Percentiles rank a stretch among this genome's conserved stretches.
phyloP scores from a whole-genome alignment of 31 red algal species.

The Endocladia muricata region DNA sequence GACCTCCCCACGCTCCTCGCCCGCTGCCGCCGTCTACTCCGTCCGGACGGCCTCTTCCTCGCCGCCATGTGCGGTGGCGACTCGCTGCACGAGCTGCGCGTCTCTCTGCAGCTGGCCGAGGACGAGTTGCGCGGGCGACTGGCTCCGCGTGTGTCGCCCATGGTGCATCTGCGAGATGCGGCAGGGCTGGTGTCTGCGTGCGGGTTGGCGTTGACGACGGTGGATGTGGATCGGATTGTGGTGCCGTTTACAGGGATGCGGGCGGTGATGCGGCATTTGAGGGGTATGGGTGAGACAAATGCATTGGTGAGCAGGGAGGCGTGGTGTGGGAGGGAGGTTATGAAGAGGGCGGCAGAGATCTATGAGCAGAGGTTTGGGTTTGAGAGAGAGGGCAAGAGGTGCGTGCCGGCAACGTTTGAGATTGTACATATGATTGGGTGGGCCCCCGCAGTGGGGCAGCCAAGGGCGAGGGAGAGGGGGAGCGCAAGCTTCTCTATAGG shows the following conservation, averaged over 20 bases:
- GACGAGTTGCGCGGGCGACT: conserved; percentile 56
- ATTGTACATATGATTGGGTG: conserved; percentile 86
- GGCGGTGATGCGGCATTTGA: conserved; percentile 68
- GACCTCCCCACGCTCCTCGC: conserved; percentile 68
- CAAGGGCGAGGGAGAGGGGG: conserved; percentile 18
- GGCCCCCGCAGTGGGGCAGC: conserved; percentile 37
- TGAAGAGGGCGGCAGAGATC: conserved; percentile 61
- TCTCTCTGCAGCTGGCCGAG: conserved; percentile 82
- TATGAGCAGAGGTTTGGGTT: conserved; percentile 70
- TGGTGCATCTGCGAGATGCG: conserved; percentile 69
- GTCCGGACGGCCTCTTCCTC: conserved; percentile 77
- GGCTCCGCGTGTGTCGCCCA: conserved; percentile 57
- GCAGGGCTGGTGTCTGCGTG: conserved; percentile 40
- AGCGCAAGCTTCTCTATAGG: conserved; percentile 25
- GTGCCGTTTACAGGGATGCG: conserved; percentile 69
- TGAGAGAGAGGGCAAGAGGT: neutral
- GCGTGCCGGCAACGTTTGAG: conserved; percentile 72
- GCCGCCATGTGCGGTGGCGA: conserved; percentile 86
- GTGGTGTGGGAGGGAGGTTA: conserved; percentile 41
- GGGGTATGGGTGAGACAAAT: conserved; percentile 84
- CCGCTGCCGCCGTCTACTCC: conserved; percentile 28
- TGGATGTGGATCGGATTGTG: conserved; percentile 67
- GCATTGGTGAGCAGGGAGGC: conserved; percentile 26
- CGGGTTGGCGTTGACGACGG: conserved; percentile 68
- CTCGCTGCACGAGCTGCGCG: conserved; percentile 74